Conservation (phyloP, 768 basidiomycete genomes). For the Boletus barrowsii region DNA sequence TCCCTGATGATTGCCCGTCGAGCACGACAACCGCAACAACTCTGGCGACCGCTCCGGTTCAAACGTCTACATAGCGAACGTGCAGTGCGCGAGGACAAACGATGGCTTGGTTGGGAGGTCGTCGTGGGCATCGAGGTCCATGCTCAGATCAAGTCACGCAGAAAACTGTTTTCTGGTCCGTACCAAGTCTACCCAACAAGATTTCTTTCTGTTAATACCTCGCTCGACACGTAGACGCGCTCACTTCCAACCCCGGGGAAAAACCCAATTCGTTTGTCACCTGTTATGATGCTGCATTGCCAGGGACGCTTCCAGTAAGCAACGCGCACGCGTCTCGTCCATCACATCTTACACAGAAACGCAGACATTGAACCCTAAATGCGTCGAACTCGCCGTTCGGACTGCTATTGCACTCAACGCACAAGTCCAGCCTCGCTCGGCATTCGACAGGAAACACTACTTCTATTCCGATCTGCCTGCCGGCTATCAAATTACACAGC, state of each 20-base stretch:
- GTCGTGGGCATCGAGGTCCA: conserved; percentile 95
- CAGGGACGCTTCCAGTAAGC: conserved; percentile 87
- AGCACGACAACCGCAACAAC: conserved; percentile 11
- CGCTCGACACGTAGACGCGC: conserved; percentile 32
- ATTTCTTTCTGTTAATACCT: background rate
- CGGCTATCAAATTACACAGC: conserved; percentile 97
- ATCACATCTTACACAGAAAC: background rate
- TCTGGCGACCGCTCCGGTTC: conserved; percentile 6
- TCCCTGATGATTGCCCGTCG: conserved; percentile 22
- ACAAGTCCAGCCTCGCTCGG: conserved; percentile 62
- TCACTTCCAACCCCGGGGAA: conserved; percentile 45
- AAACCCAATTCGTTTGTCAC: conserved; percentile 72
- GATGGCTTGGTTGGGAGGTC: conserved; percentile 88
- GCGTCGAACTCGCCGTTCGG: conserved; percentile 75
- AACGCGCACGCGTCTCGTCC: background rate
- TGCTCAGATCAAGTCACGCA: conserved; percentile 83
- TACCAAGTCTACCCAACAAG: background rate
- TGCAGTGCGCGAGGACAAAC: conserved; percentile 18
- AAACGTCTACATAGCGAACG: conserved; percentile 7
- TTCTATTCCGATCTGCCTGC: conserved; percentile 94
- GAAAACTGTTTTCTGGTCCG: conserved; percentile 84
- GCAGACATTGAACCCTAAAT: conserved; percentile 52
- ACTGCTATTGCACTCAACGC: conserved; percentile 77
- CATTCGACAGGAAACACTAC: conserved; percentile 97
- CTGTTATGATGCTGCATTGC: conserved; percentile 84